Base-by-base conservation (phyloP, 1,139 yeast genomes). In the Spathaspora sp. region DNA sequence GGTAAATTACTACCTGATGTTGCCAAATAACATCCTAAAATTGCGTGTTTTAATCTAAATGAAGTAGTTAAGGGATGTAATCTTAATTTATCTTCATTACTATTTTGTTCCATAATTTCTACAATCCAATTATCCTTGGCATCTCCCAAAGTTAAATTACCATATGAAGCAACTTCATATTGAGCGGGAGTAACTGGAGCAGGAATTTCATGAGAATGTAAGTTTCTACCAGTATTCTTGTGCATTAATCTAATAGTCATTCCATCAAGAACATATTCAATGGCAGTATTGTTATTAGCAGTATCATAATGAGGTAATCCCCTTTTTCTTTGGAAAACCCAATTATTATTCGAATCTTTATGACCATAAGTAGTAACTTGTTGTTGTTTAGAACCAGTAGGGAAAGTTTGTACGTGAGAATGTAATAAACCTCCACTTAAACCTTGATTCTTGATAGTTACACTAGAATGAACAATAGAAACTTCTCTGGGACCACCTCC, bases 341-440 rank as follows among this genome's bases (percentile, higher is more conserved):
- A 93, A 58, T 89, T 84, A 67, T 93, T 93, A 74, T 93, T 93
- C 47, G 82, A 60, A 68, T 93, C 99, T 70, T 89, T 89, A 73
- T 89, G 97, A 44, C 89, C 82, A 66, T 93, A 93, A 29, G 96
- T 88, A 40, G 99, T 93, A 47, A 93, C 88, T 70, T 93, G 99
- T 70, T 93, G 98, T 71, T 93, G 99, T 57, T 81, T 78, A 16
- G 98, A 91, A 47, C 99, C 99, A 59, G 84, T 96, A 39, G 99
- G 99, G 74, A 75, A 93, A 10, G 89, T 76, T 71, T 93, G 98
- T 43, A 88, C 82, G 65, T 93, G 99, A 10, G 99, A 93, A 70
- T 93, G 99, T 60, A 93, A 79, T 56, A 95, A 75, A 38, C 96
- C 95, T 53, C 97, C 97, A 51, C 93, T 85, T 55, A 90, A 78